Conservation (phyloP, 305 asterid species). For the Fraxinus velutina region DNA sequence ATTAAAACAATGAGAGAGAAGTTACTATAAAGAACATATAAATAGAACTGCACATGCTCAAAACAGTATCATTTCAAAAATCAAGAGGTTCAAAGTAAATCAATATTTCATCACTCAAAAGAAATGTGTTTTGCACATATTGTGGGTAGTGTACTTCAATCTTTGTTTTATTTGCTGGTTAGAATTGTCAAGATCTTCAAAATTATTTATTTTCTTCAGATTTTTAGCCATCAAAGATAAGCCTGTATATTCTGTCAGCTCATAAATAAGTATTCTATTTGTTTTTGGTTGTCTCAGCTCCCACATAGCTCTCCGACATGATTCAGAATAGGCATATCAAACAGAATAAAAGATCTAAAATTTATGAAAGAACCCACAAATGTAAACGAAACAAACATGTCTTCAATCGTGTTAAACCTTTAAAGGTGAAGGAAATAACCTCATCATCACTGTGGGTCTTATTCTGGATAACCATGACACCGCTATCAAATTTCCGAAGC, state of each 20-base stretch:
- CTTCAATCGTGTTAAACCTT: slow-evolving; percentile 7
- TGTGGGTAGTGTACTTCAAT: background rate
- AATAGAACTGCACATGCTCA: background rate
- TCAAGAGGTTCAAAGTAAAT: background rate
- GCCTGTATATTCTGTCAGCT: background rate
- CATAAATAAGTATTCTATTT: slow-evolving; percentile 2
- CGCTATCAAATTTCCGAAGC: slow-evolving; percentile 96
- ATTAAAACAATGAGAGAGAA: background rate
- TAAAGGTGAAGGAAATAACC: slow-evolving; percentile 39
- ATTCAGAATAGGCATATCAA: background rate
- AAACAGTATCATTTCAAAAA: background rate
- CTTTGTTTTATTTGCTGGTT: slow-evolving; percentile 5
- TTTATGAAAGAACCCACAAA: background rate
- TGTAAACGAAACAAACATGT: background rate
- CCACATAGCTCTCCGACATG: background rate
- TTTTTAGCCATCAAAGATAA: slow-evolving; percentile 16
- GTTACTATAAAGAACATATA: background rate
- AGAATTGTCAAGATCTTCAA: background rate
- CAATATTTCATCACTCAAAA: background rate
- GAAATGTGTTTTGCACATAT: background rate
- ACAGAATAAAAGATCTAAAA: background rate
- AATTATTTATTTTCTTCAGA: slow-evolving; percentile 11
- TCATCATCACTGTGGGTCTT: slow-evolving; percentile 85
- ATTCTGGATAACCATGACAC: slow-evolving; percentile 91
- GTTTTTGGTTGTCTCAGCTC: slow-evolving; percentile 11